Conservation (phyloP, 441 rosid species). For the Gossypium aridum region DNA sequence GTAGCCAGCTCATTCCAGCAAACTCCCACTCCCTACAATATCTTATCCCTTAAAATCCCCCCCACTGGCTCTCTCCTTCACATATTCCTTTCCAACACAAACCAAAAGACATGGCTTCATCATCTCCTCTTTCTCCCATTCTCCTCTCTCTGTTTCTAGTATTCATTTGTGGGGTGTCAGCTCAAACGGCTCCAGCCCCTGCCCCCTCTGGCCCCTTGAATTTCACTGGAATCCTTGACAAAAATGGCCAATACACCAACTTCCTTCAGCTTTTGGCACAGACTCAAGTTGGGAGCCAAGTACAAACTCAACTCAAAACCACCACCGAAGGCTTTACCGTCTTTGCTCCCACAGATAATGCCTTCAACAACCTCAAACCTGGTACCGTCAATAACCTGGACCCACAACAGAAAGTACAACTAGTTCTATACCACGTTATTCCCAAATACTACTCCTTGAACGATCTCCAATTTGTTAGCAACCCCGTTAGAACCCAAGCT, state of each 20-base stretch:
- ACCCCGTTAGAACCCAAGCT: slow-evolving; percentile 52
- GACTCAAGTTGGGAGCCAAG: slow-evolving; percentile 37
- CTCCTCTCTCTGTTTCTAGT: slow-evolving; percentile 15
- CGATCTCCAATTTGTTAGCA: slow-evolving; percentile 39
- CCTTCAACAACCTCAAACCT: slow-evolving; percentile 41
- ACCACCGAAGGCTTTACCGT: slow-evolving; percentile 49
- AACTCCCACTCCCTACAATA: background rate
- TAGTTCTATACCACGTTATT: slow-evolving; percentile 34
- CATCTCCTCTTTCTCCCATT: slow-evolving; percentile 7
- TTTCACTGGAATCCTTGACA: slow-evolving; percentile 44
- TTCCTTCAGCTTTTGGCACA: slow-evolving; percentile 30
- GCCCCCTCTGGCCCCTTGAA: slow-evolving; percentile 36
- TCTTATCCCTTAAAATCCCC: slow-evolving; percentile 11
- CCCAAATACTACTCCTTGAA: slow-evolving; percentile 35
- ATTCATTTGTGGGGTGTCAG: slow-evolving; percentile 15
- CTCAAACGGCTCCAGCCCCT: slow-evolving; percentile 41
- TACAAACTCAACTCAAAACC: slow-evolving; percentile 43
- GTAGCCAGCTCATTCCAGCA: slow-evolving; percentile 37
- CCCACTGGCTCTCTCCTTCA: background rate
- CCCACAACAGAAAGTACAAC: slow-evolving; percentile 32
- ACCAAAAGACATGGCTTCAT: background rate
- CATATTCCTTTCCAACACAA: background rate
- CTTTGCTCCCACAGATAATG: slow-evolving; percentile 58
- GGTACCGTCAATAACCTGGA: slow-evolving; percentile 34
- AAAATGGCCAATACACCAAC: slow-evolving; percentile 37